Conservation (phyloP, 2,329 filamentous ascomycete genomes). For the Fusarium sp. region DNA sequence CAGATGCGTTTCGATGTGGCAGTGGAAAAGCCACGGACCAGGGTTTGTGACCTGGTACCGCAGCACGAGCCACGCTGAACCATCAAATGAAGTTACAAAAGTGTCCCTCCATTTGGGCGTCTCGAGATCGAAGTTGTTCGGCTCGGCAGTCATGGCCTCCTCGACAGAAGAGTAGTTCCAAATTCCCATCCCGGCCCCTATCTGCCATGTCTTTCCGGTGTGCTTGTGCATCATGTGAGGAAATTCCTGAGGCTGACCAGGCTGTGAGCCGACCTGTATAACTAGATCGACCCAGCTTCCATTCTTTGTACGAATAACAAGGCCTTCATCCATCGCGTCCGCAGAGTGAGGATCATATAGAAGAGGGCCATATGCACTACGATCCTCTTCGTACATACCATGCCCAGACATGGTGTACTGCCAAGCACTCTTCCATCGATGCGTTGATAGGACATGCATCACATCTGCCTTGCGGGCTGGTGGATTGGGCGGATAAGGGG, state of each 20-base stretch:
- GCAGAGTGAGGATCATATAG: constrained; percentile 3
- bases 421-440: constrained; percentile 11
- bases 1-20: constrained; percentile 10
- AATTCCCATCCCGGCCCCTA: constrained; percentile 1
- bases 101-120: constrained; percentile 14
- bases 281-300: constrained; percentile 17
- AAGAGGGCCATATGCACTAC: constrained; percentile 5
- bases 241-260: constrained; percentile 6
- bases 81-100: constrained; percentile 11
- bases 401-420: constrained; percentile 14
- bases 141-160: constrained; percentile 3
- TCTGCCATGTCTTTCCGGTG: constrained; percentile 11
- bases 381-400: constrained; percentile 5
- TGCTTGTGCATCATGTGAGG: constrained; percentile 20
- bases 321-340: constrained; percentile 1
- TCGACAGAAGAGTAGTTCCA: constrained; percentile 16
- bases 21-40: constrained; percentile 13
- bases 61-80: constrained; percentile 5
- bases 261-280: constrained; percentile 7
- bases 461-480: constrained; percentile 10
- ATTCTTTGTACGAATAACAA: constrained; percentile 11
- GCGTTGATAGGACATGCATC: constrained; percentile 9
- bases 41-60: constrained; percentile 11
- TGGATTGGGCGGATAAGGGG: constrained; percentile 11
- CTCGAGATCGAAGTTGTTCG: neutral